Conservation (phyloP, 176 grass and related monocot species). For the Cocos nucifera region DNA sequence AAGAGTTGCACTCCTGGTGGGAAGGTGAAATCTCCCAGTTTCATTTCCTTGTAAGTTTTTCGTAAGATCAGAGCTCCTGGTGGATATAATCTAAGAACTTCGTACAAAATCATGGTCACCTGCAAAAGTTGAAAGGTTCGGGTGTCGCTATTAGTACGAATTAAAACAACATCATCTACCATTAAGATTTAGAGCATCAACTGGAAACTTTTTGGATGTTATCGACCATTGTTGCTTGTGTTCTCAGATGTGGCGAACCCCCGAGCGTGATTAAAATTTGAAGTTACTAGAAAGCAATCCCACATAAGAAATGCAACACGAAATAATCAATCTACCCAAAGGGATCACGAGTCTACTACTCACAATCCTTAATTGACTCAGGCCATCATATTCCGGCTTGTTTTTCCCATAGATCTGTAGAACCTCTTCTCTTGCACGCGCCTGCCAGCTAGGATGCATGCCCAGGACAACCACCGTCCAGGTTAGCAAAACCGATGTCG, state of each 20-base stretch:
- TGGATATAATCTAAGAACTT: constrained; percentile 70
- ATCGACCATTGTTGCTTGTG: no score
- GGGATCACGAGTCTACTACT: neutral
- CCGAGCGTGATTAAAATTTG: no score
- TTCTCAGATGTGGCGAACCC: no score
- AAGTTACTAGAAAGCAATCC: neutral
- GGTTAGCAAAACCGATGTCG: constrained; percentile 12
- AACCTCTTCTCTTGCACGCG: no score
- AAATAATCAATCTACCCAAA: no score
- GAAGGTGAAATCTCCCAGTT: constrained; percentile 45
- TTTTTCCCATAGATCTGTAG: constrained; percentile 10
- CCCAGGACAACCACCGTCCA: constrained; percentile 27
- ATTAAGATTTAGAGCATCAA: no score
- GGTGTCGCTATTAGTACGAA: no score
- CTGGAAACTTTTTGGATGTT: no score
- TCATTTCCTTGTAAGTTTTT: constrained; percentile 29
- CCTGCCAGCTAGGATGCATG: constrained; percentile 20
- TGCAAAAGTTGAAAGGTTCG: neutral
- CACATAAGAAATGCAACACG: neutral
- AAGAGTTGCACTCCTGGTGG: constrained; percentile 42
- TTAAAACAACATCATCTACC: no score
- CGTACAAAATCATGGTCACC: constrained; percentile 69
- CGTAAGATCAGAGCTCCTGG: constrained; percentile 17
- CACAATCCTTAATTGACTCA: constrained; percentile 20
- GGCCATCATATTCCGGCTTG: constrained; percentile 1